Evolutionary conservation across 805 yeast species (phyloP).

Genomic region (Saccharomycopsis sp.): DNA sequence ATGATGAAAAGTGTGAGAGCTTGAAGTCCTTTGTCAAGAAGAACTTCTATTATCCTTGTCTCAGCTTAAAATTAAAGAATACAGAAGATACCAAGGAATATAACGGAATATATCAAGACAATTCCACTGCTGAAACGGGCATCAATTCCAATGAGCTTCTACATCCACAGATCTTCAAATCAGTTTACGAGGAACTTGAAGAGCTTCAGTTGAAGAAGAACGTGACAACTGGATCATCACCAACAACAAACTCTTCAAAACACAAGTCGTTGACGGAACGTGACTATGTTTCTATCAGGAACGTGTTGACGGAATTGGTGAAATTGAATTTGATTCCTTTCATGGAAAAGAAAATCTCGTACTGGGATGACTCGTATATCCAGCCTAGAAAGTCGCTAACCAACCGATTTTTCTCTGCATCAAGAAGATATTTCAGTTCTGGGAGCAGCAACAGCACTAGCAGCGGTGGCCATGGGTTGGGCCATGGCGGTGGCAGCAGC

Average conservation of each 20-base stretch:
- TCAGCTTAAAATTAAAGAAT: slow-evolving; percentile 8
- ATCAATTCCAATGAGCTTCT: slow-evolving; percentile 1
- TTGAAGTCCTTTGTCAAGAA: slow-evolving; percentile 15
- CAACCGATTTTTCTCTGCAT: slow-evolving; percentile 50
- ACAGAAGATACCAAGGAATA: background rate
- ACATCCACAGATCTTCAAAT: slow-evolving; percentile 4
- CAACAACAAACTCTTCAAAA: background rate
- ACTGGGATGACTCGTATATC: slow-evolving; percentile 81
- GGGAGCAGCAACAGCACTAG: slow-evolving; percentile 19
- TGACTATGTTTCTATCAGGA: slow-evolving; percentile 7
- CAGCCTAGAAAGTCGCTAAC: slow-evolving; percentile 72
- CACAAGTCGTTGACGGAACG: background rate
- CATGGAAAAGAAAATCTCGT: slow-evolving; percentile 73
- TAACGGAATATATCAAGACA: background rate
- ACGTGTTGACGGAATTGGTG: slow-evolving; percentile 13
- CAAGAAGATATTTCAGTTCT: slow-evolving; percentile 28
- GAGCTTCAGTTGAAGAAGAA: background rate
- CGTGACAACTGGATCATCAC: background rate
- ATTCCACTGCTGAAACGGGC: background rate
- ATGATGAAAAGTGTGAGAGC: slow-evolving; percentile 14
- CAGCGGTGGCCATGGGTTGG: slow-evolving; percentile 8
- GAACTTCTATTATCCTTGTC: slow-evolving; percentile 20
- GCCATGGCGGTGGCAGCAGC: background rate
- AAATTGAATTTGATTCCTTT: slow-evolving; percentile 48
- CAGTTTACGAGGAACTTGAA: slow-evolving; percentile 14